Evolutionary conservation across 371 early-diverging fungal species (phyloP), one percentile per base, ranked within the genome.

Genomic region (Mortierella sp.): DNA sequence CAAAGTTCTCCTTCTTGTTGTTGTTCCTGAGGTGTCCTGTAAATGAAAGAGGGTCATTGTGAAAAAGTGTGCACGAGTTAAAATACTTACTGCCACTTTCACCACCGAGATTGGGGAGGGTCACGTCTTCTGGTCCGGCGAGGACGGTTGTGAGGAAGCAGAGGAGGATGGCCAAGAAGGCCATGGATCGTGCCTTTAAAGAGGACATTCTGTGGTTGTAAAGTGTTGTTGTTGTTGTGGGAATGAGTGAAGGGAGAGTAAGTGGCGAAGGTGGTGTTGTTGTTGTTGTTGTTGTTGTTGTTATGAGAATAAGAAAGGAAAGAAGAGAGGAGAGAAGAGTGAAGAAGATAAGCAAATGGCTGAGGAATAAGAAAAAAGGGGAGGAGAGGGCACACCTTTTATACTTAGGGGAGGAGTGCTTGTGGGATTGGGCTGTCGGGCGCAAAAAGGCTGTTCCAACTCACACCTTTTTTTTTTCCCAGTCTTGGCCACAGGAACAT

Each of bases 131-230:
- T 12, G 60, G 82, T 12, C 29, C 68, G 24, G 85, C 85, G 4
- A 68, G n/a, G 46, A 71, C 76, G 1, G 85, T 65, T 70, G 79
- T 74, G 75, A 81, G 70, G 76, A 84, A 76, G 78, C 81, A 84
- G 75, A 84, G 74, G 35, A 83, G 46, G 78, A 81, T 56, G 76
- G 74, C 85, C 63, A 81, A 63, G 44, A 84, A 73, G 76, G 79
- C 81, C 79, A 84, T 27, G 54, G 81, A 76, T 76, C 81, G 71
- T 38, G 79, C 74, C 41, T 78, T 73, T 71, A 81, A 54, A 56
- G 81, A 78, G 27, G 85, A 71, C 84, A 84, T 81, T 58, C 29
- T 60, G 51, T 46, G 10, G n/a, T 49, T 43, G 48, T 49, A 49
- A 16, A 21, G 32, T 7, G 21, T 38, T 65, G 10, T 18, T 74